Percentiles rank a stretch among this genome's conserved stretches.
These are phyloP conservation scores for Xerocomus potaroensis DNA, from an alignment of 768 basidiomycete genomes.

Conservation along the genomic window DNA sequence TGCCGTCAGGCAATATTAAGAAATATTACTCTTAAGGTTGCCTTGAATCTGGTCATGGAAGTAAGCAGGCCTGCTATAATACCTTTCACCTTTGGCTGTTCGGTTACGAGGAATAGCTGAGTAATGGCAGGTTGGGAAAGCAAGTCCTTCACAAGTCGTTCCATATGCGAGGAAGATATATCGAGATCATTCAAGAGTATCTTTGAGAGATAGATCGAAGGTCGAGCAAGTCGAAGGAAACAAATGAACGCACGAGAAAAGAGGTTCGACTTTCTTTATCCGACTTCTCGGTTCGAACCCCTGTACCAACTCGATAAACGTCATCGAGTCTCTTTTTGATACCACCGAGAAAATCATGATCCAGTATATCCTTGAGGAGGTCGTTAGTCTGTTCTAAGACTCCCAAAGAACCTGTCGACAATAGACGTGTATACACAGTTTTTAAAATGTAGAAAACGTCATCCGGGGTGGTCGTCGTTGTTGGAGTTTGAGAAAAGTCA, in stretches of 20 bases:
- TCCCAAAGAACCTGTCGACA: slow-evolving; percentile 68
- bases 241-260: slow-evolving; percentile 66
- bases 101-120: slow-evolving; percentile 63
- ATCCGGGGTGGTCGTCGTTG: slow-evolving; percentile 77
- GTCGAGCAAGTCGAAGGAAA: neutral
- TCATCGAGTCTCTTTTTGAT: slow-evolving; percentile 86
- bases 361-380: slow-evolving; percentile 69
- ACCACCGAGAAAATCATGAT: slow-evolving; percentile 75
- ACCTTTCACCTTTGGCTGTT: slow-evolving; percentile 47
- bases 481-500: slow-evolving; percentile 60
- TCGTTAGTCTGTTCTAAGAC: slow-evolving; percentile 57
- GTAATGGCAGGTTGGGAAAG: slow-evolving; percentile 46
- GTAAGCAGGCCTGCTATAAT: slow-evolving; percentile 47
- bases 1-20: neutral
- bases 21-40: slow-evolving; percentile 68
- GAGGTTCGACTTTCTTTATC: slow-evolving; percentile 76
- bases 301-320: slow-evolving; percentile 62
- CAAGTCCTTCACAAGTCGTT: slow-evolving; percentile 71
- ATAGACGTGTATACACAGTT: slow-evolving; percentile 67
- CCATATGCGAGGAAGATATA: slow-evolving; percentile 83
- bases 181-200: slow-evolving; percentile 93
- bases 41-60: slow-evolving; percentile 62
- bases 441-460: slow-evolving; percentile 97
- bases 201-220: slow-evolving; percentile 37
- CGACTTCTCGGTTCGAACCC: slow-evolving; percentile 61